Conservation (phyloP, 805 yeast genomes). For the Phaffomyces opuntiae region DNA sequence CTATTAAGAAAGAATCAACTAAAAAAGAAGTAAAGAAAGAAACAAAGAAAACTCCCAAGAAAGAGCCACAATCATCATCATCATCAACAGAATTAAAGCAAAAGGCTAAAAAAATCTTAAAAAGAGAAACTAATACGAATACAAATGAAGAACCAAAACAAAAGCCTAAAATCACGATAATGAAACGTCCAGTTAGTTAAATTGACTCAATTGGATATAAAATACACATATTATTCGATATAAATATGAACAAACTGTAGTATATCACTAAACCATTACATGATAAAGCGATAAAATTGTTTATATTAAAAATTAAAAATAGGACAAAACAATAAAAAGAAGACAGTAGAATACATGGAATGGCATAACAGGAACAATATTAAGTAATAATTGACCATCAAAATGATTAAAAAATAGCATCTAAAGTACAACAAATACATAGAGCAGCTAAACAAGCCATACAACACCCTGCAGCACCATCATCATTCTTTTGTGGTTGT, state of each 20-base stretch:
- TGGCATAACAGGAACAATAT: neutral
- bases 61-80: neutral
- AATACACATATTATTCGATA: too few relatives aligned
- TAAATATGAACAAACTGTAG: too few relatives aligned
- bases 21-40: neutral
- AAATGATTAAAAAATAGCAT: constrained; percentile 35
- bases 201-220: too few relatives aligned
- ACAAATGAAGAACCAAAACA: neutral
- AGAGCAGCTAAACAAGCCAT: constrained; percentile 48
- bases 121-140: neutral
- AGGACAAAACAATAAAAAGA: neutral
- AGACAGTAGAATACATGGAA: neutral
- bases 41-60: neutral
- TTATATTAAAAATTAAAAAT: neutral
- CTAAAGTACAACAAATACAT: constrained; percentile 50
- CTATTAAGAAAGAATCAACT: neutral
- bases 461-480: constrained; percentile 32
- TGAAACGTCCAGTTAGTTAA: neutral
- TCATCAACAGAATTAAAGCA: neutral
- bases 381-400: neutral
- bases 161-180: constrained; percentile 4
- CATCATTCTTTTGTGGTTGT: constrained; percentile 26
- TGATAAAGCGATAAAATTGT: too few relatives aligned
- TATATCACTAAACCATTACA: too few relatives aligned
- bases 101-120: neutral